Evolutionary conservation across 805 yeast species (phyloP), one percentile per base, ranked within the genome.

Genomic region (Scheffersomyces ergatensis): DNA sequence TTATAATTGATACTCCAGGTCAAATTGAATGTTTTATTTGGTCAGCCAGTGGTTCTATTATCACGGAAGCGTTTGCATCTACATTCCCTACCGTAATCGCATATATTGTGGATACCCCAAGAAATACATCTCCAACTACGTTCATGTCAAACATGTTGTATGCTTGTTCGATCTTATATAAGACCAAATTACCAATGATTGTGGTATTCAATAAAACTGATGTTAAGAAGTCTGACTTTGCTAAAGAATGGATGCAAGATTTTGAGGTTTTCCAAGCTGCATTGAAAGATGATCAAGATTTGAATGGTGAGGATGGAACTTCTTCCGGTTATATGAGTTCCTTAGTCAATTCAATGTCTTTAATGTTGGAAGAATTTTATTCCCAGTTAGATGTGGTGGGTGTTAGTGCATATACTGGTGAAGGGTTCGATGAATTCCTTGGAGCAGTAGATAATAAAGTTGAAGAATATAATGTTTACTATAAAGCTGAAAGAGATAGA

Each of bases 1-100:
- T 90, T 48, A 83, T 93, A 27, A 79, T 92, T 37, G 99, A 93
- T 65, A 93, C 99, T 1, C 99, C 99, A 0, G 99, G 99, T 11
- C 99, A 93, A 65, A 93, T 93, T 47, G 99, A 93, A 64, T 90
- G 97, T 67, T 93, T 93, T 61, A 89, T 93, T 33, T 93, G 99
- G 99, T 83, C 95, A 34, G 99, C 99, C 0, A 86, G 96, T 17
- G 99, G 99, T 11, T 78, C 97, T 17, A 93, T 93, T 47, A 85
- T 93, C 44, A 92, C 98, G 0, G 99, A 93, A 59, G 89, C 97
- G 0, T 87, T 93, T 67, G 99, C 98, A 1, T 85, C 96, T 0
- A 81, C 95, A 3, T 88, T 89, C 60, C 99, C 99, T 14, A 93
- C 99, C 0, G 88, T 93, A 20, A 80, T 93, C 47, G 98, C 98